Percentiles rank a stretch among this genome's conserved stretches.
Evolutionary conservation across 768 basidiomycete species (phyloP).

Genomic region (Podaxis sp.): DNA sequence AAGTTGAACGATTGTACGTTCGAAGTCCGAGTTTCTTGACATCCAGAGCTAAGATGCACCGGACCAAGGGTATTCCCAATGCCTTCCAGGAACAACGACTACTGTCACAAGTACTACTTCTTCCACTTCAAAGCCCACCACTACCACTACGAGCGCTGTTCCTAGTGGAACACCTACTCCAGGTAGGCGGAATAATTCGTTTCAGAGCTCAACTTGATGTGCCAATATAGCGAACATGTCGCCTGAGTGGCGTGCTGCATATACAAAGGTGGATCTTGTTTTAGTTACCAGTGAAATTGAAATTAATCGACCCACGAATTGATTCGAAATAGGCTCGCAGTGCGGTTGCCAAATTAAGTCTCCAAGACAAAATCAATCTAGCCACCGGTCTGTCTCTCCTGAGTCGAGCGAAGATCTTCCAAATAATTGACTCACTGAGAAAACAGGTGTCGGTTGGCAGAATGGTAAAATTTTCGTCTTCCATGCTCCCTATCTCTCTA

Average conservation of each 20-base stretch:
- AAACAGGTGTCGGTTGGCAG: slow-evolving; percentile 40
- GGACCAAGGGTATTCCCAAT: slow-evolving; percentile 47
- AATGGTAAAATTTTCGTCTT: slow-evolving; percentile 26
- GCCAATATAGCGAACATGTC: slow-evolving; percentile 37
- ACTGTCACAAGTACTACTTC: slow-evolving; percentile 23
- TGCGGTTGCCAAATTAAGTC: slow-evolving; percentile 47
- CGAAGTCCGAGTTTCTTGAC: neutral
- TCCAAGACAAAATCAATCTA: slow-evolving; percentile 56
- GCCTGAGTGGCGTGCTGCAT: slow-evolving; percentile 53
- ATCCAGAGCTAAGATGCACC: neutral
- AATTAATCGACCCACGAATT: neutral
- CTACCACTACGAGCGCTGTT: slow-evolving; percentile 19
- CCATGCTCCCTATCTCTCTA: neutral
- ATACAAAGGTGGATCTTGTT: slow-evolving; percentile 40
- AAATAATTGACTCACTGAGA: neutral
- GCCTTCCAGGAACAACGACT: slow-evolving; percentile 38
- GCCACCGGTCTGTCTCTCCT: slow-evolving; percentile 42
- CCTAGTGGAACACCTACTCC: slow-evolving; percentile 23
- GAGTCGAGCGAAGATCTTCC: neutral
- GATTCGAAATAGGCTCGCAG: slow-evolving; percentile 36
- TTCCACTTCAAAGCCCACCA: slow-evolving; percentile 21
- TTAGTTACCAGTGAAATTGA: neutral
- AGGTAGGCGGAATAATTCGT: slow-evolving; percentile 1
- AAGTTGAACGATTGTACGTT: slow-evolving; percentile 41
- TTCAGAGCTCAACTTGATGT: neutral